These are phyloP conservation scores for Candida labiduridarum DNA, from an alignment of 1,139 yeast species.

Conservation along the genomic window DNA sequence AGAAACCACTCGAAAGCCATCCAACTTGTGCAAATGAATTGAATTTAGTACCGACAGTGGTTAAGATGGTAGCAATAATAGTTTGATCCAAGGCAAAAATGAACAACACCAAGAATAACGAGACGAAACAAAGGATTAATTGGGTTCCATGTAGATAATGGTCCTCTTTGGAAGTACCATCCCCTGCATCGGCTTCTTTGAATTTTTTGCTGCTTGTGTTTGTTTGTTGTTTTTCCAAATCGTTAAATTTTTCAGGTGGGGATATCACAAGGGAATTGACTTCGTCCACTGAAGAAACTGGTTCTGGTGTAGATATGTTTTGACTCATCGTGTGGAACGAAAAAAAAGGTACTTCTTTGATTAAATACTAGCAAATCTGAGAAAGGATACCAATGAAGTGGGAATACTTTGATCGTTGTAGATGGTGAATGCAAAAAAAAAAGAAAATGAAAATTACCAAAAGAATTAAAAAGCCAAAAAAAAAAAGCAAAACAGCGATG, in stretches of 20 bases:
- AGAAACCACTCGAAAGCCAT: slow-evolving; percentile 64
- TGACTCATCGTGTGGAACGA: not conserved
- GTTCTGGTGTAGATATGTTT: not conserved
- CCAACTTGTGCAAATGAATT: slow-evolving; percentile 54
- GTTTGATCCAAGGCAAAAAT: slow-evolving; percentile 46
- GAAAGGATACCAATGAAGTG: not conserved
- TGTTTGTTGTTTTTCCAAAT: slow-evolving; percentile 9
- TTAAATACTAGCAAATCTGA: no score
- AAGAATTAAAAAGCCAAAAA: not conserved
- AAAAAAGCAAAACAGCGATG: no score
- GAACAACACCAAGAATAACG: slow-evolving; percentile 35
- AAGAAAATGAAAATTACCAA: not conserved
- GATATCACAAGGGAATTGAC: not conserved
- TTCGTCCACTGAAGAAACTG: not conserved
- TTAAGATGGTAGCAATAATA: slow-evolving; percentile 38
- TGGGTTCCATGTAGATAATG: slow-evolving; percentile 36
- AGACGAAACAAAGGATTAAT: slow-evolving; percentile 27
- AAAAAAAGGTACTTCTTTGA: not conserved
- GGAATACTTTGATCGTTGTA: not conserved
- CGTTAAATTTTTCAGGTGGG: not conserved
- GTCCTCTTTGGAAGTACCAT: slow-evolving; percentile 43
- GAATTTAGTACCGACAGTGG: slow-evolving; percentile 42
- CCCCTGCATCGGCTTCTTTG: slow-evolving; percentile 44
- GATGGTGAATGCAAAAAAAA: no score
- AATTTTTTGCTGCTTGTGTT: slow-evolving; percentile 15